Evolutionary conservation across 1,284 basidiomycete genomes (phyloP).

Genomic region (Cryptococcus sp.): DNA sequence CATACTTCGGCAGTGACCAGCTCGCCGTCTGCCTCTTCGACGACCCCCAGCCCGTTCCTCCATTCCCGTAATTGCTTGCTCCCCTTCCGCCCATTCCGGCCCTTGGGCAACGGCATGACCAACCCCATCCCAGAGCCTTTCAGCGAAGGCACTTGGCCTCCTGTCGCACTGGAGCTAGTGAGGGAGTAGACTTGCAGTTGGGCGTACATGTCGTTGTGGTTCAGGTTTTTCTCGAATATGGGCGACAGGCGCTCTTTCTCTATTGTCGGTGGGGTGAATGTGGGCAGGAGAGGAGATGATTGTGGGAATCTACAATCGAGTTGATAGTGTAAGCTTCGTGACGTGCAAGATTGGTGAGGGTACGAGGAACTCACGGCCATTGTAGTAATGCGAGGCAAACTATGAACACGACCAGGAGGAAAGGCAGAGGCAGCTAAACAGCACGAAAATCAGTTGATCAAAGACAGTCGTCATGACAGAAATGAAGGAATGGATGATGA

Average conservation of each 20-base stretch:
- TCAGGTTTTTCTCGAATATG: slow-evolving; percentile 1
- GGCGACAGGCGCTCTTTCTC: slow-evolving; percentile 25
- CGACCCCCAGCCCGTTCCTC: slow-evolving; percentile 12
- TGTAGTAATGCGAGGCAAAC: slow-evolving; percentile 19
- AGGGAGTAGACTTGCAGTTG: slow-evolving; percentile 9
- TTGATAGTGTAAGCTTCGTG: slow-evolving; percentile 6
- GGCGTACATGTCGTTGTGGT: slow-evolving; percentile 3
- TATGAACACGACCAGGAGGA: slow-evolving; percentile 26
- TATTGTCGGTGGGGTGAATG: slow-evolving; percentile 13
- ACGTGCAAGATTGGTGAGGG: slow-evolving; percentile 9
- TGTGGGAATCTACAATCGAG: slow-evolving; percentile 10
- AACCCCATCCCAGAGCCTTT: neutral
- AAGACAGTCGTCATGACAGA: neutral
- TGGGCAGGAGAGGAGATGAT: slow-evolving; percentile 18
- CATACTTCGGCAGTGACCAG: slow-evolving; percentile 10
- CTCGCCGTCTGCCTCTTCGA: slow-evolving; percentile 17
- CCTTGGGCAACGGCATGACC: neutral
- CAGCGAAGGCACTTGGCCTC: no score
- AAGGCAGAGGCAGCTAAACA: slow-evolving; percentile 47
- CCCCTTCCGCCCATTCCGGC: slow-evolving; percentile 11
- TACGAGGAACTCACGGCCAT: slow-evolving; percentile 18
- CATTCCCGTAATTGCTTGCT: slow-evolving; percentile 20
- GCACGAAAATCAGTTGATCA: neutral
- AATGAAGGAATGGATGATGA: neutral
- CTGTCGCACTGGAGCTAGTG: neutral